A percentile compares a stretch with the other conserved stretches of the same genome.
Conservation (phyloP, 2,329 filamentous ascomycete species). For the Tolypocladium paradoxum region DNA sequence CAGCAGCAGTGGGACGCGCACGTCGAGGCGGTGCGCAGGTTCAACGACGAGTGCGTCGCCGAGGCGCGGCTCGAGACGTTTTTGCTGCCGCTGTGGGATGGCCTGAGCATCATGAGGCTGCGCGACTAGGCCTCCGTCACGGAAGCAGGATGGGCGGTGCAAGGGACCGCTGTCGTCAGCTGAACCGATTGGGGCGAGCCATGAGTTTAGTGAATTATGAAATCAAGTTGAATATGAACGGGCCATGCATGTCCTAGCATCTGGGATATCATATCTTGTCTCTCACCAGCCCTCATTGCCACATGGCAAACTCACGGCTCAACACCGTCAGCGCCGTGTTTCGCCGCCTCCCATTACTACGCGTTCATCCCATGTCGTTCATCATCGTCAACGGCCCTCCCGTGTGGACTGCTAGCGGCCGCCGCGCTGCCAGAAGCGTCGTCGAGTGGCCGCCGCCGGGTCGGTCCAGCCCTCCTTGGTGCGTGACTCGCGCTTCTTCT, state of each 20-base stretch:
- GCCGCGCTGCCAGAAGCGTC: conserved; percentile 9
- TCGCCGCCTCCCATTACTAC: not conserved
- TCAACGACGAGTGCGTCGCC: conserved; percentile 21
- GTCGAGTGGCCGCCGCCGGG: conserved; percentile 3
- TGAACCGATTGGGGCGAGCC: no score
- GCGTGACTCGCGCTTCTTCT: conserved; percentile 14
- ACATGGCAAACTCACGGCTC: not conserved
- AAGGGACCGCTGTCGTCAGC: no score
- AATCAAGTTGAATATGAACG: not conserved
- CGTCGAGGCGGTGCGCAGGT: conserved; percentile 20
- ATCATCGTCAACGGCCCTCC: not conserved
- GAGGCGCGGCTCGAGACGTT: conserved; percentile 27
- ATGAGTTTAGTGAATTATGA: no score
- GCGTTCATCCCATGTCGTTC: not conserved
- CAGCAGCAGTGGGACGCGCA: conserved; percentile 7
- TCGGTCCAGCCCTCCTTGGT: conserved; percentile 16
- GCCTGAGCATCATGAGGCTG: conserved; percentile 27
- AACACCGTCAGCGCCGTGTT: not conserved
- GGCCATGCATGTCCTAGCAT: not conserved
- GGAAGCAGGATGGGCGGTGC: no score
- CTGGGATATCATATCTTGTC: not conserved
- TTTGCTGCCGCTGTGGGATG: conserved; percentile 32
- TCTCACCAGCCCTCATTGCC: not conserved
- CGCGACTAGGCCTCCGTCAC: conserved; percentile 20
- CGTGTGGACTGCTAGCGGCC: not conserved